Base-by-base conservation (phyloP, 2,329 filamentous ascomycete genomes). In the Calycina herbarum region DNA sequence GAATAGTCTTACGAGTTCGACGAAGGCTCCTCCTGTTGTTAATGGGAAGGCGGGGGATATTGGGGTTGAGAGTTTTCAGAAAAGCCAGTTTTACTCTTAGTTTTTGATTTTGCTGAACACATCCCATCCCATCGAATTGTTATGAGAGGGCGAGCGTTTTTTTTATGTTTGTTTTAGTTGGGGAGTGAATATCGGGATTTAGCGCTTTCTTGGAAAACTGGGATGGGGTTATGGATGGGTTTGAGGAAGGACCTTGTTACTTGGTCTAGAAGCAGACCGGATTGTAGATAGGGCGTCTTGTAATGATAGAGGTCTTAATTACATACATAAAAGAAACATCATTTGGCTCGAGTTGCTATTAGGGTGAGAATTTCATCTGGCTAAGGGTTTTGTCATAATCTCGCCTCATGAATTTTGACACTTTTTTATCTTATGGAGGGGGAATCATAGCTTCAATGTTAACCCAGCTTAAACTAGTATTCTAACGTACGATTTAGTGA, bases 1-100 rank as follows among this genome's bases (percentile, higher is more conserved):
- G 20, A 74, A 66, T 51, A 79, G 75, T 63, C 65, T 77, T 67
- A 75, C 82, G 17, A 80, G 77, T 63, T 76, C 73, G 59, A 74
- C 74, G 31, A 75, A 76, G 56, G 81, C 79, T 54, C 84, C 85
- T 24, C 45, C 45, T 51, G 78, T 80, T 68, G 74, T 87, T 0
- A 81, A 82, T 64, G 83, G 85, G 38, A 89, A 89, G 75, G 82
- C 84, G 61, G 85, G 85, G 1, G 88, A 90, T 74, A 86, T 90
- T 68, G 82, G 82, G 17, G 82, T 89, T 5, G 88, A 91, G 76
- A 89, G 86, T 73, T 91, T 91, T 76, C 88, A 90, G 76, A 89
- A 89, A 78, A 87, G 86, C 62, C 85, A 85, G 20, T 90, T 90
- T 74, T 87, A 89, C 77, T 88, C 86, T 63, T 88, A 78, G 81